A percentile compares a stretch with the other conserved stretches of the same genome.
Conservation (phyloP, 148 eudicot species). For the Rhododendron molle region DNA sequence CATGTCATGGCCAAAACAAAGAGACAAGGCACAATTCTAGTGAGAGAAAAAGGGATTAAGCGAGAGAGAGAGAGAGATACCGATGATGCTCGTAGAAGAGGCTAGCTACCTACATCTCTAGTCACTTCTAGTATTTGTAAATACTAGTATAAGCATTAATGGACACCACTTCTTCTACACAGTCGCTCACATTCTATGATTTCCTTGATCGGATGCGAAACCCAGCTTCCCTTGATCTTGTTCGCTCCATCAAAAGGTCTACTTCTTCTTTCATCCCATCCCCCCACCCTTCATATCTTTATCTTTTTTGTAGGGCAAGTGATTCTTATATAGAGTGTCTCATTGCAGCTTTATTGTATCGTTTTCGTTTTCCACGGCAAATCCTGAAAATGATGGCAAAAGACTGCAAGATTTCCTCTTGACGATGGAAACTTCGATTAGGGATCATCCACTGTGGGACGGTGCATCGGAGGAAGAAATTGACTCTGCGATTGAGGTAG, state of each 20-base stretch:
- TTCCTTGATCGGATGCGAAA: constrained; percentile 26
- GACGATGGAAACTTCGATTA: constrained; percentile 25
- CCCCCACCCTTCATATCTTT: background rate
- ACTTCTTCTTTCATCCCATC: background rate
- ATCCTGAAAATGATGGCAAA: constrained; percentile 22
- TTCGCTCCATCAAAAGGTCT: constrained; percentile 25
- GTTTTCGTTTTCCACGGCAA: constrained; percentile 16
- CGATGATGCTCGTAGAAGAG: no score
- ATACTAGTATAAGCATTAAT: background rate
- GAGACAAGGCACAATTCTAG: constrained; percentile 7
- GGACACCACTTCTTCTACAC: constrained; percentile 9
- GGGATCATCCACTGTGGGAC: constrained; percentile 25
- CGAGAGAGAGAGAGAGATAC: background rate
- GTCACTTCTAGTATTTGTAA: background rate
- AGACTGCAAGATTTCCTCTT: constrained; percentile 25
- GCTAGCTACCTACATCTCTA: no score
- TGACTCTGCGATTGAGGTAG: constrained; percentile 24
- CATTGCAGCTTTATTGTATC: constrained; percentile 25
- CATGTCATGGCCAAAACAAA: background rate
- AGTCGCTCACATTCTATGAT: constrained; percentile 19
- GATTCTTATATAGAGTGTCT: background rate
- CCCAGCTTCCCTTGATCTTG: constrained; percentile 23
- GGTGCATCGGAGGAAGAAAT: constrained; percentile 27
- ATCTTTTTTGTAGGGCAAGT: background rate
- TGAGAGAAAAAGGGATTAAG: background rate